Evolutionary conservation across 2,329 filamentous ascomycete genomes (phyloP), one percentile per base, ranked within the genome.

Genomic region (Verticillium albo-atrum): DNA sequence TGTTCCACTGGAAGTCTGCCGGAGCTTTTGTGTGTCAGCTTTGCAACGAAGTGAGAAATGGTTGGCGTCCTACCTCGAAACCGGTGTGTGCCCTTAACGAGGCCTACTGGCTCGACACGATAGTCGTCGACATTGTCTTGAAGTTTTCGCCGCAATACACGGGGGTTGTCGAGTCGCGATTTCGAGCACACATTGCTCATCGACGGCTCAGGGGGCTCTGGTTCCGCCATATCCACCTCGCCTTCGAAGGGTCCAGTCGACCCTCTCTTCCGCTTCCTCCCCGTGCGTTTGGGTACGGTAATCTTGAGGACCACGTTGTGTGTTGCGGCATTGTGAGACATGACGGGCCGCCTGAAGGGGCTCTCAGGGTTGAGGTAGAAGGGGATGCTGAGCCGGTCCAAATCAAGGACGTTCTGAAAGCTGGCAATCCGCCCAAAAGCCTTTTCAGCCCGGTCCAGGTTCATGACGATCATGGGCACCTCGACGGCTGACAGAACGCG

Each of bases 241-340:
- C 79, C 79, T 47, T 79, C 74, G 69, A 86, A 94, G 0, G 89
- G 86, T 4, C 81, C 88, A 58, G 87, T 72, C 5, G 86, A 86
- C n/a, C 91, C 92, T 66, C 88, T 82, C 76, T 93, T 97, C 60
- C 93, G 85, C 74, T 90, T 96, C 61, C 92, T 85, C 3, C 93
- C 93, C 2, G 92, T 97, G 59, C 91, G 82, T 72, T 88, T 95
- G 0, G 95, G 94, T 1, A 98, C 86, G 0, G 89, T 92, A 58
- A 99, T 82, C 71, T 92, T 93, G 57, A 99, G 80, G 23, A 98
- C 81, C 23, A 98, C 77, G 69, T 97, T 96, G 70, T 92, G 91
- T 10, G 91, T 90, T 23, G 84, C 77, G 32, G 88, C 84, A 69
- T 89, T 90, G 50, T 88, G 87, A 7, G 94, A 97, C 65, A 89